These are phyloP conservation scores for Alternaria alternata DNA, from an alignment of 2,329 filamentous ascomycete species.

Conservation along the genomic window DNA sequence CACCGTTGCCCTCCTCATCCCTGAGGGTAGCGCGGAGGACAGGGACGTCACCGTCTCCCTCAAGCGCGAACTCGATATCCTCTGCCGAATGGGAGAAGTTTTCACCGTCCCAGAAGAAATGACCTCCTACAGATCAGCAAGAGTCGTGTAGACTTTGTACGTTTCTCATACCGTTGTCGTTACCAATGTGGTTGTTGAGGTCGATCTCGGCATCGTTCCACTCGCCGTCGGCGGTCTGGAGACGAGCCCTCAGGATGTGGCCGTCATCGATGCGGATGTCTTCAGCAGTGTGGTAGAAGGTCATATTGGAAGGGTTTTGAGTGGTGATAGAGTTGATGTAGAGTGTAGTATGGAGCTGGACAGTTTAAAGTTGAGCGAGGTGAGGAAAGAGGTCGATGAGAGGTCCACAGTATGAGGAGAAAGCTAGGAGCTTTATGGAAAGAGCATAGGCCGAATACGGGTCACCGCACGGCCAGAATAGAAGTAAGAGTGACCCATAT, in stretches of 20 bases:
- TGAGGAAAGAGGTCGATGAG: not conserved
- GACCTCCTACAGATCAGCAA: slow-evolving; percentile 36
- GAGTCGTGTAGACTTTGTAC: not conserved
- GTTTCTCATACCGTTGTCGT: slow-evolving; percentile 56
- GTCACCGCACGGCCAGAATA: not conserved
- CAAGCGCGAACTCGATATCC: slow-evolving; percentile 58
- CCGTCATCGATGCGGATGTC: slow-evolving; percentile 60
- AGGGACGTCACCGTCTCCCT: slow-evolving; percentile 61
- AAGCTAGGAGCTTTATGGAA: slow-evolving; percentile 19
- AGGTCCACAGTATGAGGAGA: not conserved
- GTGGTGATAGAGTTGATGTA: not conserved
- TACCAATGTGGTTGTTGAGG: slow-evolving; percentile 62
- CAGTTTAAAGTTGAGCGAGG: not conserved
- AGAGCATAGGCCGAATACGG: not conserved
- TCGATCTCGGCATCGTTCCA: slow-evolving; percentile 57
- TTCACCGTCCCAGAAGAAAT: slow-evolving; percentile 58
- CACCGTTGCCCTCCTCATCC: slow-evolving; percentile 54
- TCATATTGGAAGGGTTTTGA: slow-evolving; percentile 25
- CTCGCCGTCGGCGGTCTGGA: slow-evolving; percentile 55
- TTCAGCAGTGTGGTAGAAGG: slow-evolving; percentile 60
- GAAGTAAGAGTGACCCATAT: not conserved
- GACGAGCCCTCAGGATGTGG: slow-evolving; percentile 58
- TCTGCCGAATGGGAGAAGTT: slow-evolving; percentile 59
- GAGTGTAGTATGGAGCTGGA: not conserved
- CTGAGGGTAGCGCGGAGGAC: slow-evolving; percentile 62